Percentiles rank a stretch among this genome's conserved stretches.
These are phyloP conservation scores for Antitrichia curtipendula DNA, from an alignment of 225 moss, liverwort and hornwort genomes.

Conservation along the genomic window DNA sequence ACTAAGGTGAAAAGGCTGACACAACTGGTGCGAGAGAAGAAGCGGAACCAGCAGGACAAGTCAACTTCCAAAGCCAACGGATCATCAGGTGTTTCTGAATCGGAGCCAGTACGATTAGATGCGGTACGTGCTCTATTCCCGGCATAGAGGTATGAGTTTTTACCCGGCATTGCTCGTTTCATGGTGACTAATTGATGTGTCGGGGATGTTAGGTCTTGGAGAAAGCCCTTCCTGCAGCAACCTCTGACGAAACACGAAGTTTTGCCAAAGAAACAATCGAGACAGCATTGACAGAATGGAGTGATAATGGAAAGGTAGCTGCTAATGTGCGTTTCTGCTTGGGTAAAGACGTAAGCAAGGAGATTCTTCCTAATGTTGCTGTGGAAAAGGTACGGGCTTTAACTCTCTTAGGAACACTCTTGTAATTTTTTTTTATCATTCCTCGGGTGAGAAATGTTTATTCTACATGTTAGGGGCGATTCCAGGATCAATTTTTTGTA, in stretches of 20 bases:
- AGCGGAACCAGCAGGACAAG: slow-evolving; percentile 63
- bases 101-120: slow-evolving; percentile 53
- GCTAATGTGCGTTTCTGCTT: slow-evolving; percentile 65
- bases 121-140: slow-evolving; percentile 28
- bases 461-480: neutral
- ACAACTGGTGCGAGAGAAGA: slow-evolving; percentile 80
- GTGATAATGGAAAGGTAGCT: slow-evolving; percentile 58
- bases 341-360: slow-evolving; percentile 45
- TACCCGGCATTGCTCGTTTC: neutral
- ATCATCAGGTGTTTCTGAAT: slow-evolving; percentile 30
- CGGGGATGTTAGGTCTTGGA: slow-evolving; percentile 25
- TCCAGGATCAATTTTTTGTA: neutral
- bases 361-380: slow-evolving; percentile 60
- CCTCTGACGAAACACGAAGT: slow-evolving; percentile 36
- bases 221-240: slow-evolving; percentile 41
- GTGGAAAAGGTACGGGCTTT: slow-evolving; percentile 55
- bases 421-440: neutral
- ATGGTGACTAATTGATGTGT: neutral
- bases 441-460: neutral
- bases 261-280: slow-evolving; percentile 70
- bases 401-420: neutral
- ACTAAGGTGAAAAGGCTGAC: slow-evolving; percentile 81
- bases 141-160: neutral
- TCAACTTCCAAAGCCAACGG: slow-evolving; percentile 46
- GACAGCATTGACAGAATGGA: slow-evolving; percentile 68